phyloP scores from a whole-genome alignment of 73 alveolate species.

The Paramecium pentaurelia region DNA sequence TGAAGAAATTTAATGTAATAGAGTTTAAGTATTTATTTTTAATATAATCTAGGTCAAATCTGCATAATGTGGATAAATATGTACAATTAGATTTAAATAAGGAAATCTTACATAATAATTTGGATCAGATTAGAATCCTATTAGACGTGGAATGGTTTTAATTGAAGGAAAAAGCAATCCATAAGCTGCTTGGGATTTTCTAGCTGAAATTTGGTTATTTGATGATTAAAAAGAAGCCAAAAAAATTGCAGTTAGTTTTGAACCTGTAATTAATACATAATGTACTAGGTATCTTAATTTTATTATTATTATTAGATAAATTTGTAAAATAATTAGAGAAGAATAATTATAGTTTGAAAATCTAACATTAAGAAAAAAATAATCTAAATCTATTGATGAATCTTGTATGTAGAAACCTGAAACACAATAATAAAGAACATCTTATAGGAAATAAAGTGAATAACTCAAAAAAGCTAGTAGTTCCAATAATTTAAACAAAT shows the following conservation, averaged over 20 bases:
- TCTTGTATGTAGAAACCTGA: neutral
- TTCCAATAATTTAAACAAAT: neutral
- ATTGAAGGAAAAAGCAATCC: conserved; percentile 82
- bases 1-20: conserved; percentile 84
- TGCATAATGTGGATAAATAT: conserved; percentile 90
- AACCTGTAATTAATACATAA: conserved; percentile 86
- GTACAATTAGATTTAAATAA: conserved; percentile 71
- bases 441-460: conserved; percentile 39
- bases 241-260: conserved; percentile 70
- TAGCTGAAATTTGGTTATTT: conserved; percentile 84
- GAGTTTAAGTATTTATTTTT: conserved; percentile 61
- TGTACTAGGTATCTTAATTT: conserved; percentile 60
- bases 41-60: conserved; percentile 53
- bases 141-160: conserved; percentile 89
- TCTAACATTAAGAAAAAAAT: neutral
- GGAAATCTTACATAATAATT: conserved; percentile 64
- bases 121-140: conserved; percentile 72
- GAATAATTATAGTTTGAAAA: neutral
- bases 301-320: conserved; percentile 53
- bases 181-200: conserved; percentile 83
- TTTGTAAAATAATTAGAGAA: conserved; percentile 73
- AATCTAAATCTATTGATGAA: conserved; percentile 34
- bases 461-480: neutral
- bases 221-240: conserved; percentile 70
- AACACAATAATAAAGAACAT: neutral